A percentile compares a stretch with the other conserved stretches of the same genome.
Conservation (phyloP, 768 basidiomycete genomes). For the Boletus bicolor region DNA sequence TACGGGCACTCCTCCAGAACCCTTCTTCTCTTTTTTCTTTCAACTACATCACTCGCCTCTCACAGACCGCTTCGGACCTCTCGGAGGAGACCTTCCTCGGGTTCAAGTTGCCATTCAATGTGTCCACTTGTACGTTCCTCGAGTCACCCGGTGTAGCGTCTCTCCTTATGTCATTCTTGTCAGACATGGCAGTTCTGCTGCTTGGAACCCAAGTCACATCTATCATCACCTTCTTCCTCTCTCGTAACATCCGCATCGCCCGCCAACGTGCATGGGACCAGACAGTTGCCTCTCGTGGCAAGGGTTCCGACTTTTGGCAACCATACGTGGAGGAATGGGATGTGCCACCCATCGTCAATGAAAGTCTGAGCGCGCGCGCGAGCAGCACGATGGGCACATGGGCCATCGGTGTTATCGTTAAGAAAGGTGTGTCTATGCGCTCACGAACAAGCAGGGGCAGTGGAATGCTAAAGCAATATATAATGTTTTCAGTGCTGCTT, state of each 20-base stretch:
- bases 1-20: slow-evolving; percentile 36
- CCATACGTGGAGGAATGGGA: slow-evolving; percentile 83
- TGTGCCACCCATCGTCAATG: slow-evolving; percentile 45
- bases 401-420: slow-evolving; percentile 17
- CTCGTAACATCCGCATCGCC: slow-evolving; percentile 78
- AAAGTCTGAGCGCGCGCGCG: slow-evolving; percentile 22
- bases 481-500: slow-evolving; percentile 44
- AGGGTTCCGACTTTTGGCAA: slow-evolving; percentile 80
- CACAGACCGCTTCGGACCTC: slow-evolving; percentile 27
- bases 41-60: slow-evolving; percentile 25
- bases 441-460: no score
- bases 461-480: neutral
- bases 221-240: slow-evolving; percentile 80
- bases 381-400: slow-evolving; percentile 13
- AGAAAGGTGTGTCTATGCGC: slow-evolving; percentile 18
- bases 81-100: slow-evolving; percentile 60
- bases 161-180: neutral
- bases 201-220: slow-evolving; percentile 69
- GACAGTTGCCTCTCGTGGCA: slow-evolving; percentile 79
- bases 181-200: slow-evolving; percentile 75
- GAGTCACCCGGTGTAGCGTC: neutral
- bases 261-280: slow-evolving; percentile 76
- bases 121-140: slow-evolving; percentile 59
- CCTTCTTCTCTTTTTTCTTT: slow-evolving; percentile 30
- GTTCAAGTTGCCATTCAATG: slow-evolving; percentile 57